phyloP scores from a whole-genome alignment of 495 filamentous ascomycete species.

The Hypoxylon fragiforme region DNA sequence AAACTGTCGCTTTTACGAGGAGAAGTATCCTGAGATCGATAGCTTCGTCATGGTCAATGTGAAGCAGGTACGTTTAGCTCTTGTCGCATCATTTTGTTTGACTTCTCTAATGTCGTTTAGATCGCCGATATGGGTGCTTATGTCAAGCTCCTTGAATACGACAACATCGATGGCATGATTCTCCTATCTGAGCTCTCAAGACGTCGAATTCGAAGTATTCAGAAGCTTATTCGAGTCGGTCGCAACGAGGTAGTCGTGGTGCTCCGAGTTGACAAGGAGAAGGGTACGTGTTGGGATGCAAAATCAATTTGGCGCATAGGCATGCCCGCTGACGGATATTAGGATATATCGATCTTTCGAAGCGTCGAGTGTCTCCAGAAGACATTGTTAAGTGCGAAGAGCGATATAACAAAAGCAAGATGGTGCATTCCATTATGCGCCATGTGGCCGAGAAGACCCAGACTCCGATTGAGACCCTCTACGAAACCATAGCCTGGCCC shows the following conservation, averaged over 20 bases:
- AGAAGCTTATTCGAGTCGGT: slow-evolving; percentile 97
- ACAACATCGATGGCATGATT: slow-evolving; percentile 99
- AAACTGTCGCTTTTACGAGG: slow-evolving; percentile 98
- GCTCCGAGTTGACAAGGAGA: slow-evolving; percentile 97
- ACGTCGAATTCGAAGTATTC: slow-evolving; percentile 95
- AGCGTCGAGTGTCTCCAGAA: slow-evolving; percentile 91
- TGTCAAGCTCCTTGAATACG: slow-evolving; percentile 98
- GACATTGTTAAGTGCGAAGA: slow-evolving; percentile 98
- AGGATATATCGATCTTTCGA: slow-evolving; percentile 98
- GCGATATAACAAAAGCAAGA: slow-evolving; percentile 99
- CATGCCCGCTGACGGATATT: slow-evolving; percentile 12
- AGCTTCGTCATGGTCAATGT: slow-evolving; percentile 99
- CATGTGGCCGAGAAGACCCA: slow-evolving; percentile 97
- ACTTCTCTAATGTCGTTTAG: slow-evolving; percentile 49
- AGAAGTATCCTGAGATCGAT: slow-evolving; percentile 97
- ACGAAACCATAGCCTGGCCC: slow-evolving; percentile 94
- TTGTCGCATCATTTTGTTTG: not conserved
- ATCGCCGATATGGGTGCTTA: slow-evolving; percentile 99
- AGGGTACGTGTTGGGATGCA: slow-evolving; percentile 59
- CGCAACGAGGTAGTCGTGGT: slow-evolving; percentile 98
- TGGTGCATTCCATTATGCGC: slow-evolving; percentile 96
- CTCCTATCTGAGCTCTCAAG: slow-evolving; percentile 93
- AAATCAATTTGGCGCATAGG: slow-evolving; percentile 6
- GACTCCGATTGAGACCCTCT: slow-evolving; percentile 88
- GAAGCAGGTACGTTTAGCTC: slow-evolving; percentile 70